phyloP scores from a whole-genome alignment of 2,329 filamentous ascomycete genomes.

The Sporothrix euskadiensis region DNA sequence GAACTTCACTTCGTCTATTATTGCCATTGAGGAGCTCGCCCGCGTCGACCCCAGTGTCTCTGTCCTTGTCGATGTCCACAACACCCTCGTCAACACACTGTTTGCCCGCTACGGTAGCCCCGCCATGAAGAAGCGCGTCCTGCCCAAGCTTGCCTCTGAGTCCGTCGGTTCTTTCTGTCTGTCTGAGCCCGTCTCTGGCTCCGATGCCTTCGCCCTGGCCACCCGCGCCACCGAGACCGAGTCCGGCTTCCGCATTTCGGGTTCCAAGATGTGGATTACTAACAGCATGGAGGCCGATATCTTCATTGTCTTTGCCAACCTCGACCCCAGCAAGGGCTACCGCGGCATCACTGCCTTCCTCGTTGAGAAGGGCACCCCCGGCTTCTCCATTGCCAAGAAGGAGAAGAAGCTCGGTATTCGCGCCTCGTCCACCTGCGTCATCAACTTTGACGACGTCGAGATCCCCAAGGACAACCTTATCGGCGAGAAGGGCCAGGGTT shows the following conservation, averaged over 20 bases:
- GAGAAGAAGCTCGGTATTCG: constrained; percentile 99
- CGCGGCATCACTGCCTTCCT: constrained; percentile 96
- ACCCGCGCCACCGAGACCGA: constrained; percentile 85
- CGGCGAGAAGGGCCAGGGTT: constrained; percentile 85
- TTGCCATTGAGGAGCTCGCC: constrained; percentile 95
- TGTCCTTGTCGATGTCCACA: constrained; percentile 95
- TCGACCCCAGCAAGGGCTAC: constrained; percentile 89
- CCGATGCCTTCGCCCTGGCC: constrained; percentile 91
- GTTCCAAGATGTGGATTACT: constrained; percentile 99
- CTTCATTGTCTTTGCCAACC: constrained; percentile 97
- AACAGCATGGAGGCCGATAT: constrained; percentile 91
- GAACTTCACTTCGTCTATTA: constrained; percentile 97
- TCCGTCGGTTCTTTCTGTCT: constrained; percentile 92
- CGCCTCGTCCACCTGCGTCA: constrained; percentile 92
- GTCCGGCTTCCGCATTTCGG: constrained; percentile 81
- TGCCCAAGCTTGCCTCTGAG: constrained; percentile 86
- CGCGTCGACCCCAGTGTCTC: constrained; percentile 92
- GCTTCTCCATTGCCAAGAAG: constrained; percentile 97
- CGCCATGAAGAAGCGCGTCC: constrained; percentile 77
- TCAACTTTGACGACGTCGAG: constrained; percentile 96
- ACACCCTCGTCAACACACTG: constrained; percentile 94
- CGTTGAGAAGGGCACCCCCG: constrained; percentile 83
- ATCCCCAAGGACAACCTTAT: constrained; percentile 86
- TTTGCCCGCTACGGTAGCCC: constrained; percentile 81
- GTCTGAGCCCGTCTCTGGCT: constrained; percentile 88